phyloP scores from a whole-genome alignment of 176 grass and related monocot genomes.

The Calamus simplicifolius region DNA sequence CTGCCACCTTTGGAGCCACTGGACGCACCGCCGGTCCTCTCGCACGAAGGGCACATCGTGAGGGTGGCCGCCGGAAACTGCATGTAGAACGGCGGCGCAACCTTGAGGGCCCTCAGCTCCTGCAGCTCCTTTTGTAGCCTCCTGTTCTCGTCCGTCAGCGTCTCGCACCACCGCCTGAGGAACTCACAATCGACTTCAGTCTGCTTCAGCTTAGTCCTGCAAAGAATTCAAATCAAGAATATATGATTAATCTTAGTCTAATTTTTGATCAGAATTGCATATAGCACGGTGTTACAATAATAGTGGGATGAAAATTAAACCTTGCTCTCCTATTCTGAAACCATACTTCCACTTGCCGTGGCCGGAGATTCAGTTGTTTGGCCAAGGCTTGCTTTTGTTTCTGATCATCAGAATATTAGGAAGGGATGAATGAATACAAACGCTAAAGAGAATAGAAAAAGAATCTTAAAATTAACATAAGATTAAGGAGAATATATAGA shows the following conservation, averaged over 20 bases:
- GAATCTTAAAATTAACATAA: neutral
- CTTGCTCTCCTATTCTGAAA: constrained; percentile 98
- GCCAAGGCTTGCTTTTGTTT: constrained; percentile 95
- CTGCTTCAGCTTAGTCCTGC: constrained; percentile 98
- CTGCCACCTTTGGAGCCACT: constrained; percentile 22
- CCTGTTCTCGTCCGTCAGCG: constrained; percentile 86
- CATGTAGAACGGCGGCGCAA: constrained; percentile 49
- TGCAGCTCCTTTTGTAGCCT: constrained; percentile 76
- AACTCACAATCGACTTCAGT: constrained; percentile 90
- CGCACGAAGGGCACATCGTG: constrained; percentile 77
- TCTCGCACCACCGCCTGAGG: constrained; percentile 81
- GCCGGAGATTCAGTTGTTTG: constrained; percentile 84
- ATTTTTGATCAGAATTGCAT: too few species aligned
- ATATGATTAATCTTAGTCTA: too few species aligned
- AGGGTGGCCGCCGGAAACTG: constrained; percentile 60
- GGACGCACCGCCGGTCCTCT: constrained; percentile 34
- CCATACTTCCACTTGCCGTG: constrained; percentile 98
- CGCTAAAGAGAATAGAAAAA: constrained; percentile 4
- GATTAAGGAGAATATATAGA: neutral
- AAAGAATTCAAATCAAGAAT: neutral
- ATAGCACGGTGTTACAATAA: too few species aligned
- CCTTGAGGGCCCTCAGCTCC: constrained; percentile 29
- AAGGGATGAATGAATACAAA: constrained; percentile 1
- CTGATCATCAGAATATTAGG: constrained; percentile 50
- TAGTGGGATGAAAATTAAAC: constrained; percentile 23